phyloP scores from a whole-genome alignment of 768 basidiomycete genomes.

The Harrya chromipes region DNA sequence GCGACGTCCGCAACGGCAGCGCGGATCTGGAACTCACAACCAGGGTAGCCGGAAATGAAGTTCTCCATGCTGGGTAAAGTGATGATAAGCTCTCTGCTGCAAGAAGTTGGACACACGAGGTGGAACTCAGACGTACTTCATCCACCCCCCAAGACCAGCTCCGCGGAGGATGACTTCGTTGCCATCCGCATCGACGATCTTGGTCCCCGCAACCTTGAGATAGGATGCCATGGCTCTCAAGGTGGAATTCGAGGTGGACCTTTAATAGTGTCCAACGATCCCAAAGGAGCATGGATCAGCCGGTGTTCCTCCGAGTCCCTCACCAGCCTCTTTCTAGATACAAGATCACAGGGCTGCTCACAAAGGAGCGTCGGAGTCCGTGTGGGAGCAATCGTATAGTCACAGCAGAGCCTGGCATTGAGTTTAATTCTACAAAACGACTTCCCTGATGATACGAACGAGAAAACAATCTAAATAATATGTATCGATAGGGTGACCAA shows the following conservation, averaged over 20 bases:
- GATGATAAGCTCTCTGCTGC: conserved; percentile 1
- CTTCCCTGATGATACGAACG: conserved; percentile 4
- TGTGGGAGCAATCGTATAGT: too few relatives aligned
- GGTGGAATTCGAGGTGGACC: background rate
- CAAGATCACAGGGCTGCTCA: too few relatives aligned
- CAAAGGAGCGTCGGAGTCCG: too few relatives aligned
- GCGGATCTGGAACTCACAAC: conserved; percentile 78
- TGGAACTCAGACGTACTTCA: conserved; percentile 71
- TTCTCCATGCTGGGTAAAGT: conserved; percentile 60
- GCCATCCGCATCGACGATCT: conserved; percentile 55
- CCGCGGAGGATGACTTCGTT: conserved; percentile 62
- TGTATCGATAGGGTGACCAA: conserved; percentile 10
- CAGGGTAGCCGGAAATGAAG: conserved; percentile 77
- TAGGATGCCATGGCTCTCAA: conserved; percentile 36
- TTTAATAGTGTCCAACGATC: background rate
- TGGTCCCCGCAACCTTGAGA: conserved; percentile 55
- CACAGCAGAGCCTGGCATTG: too few relatives aligned
- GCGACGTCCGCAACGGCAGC: conserved; percentile 62
- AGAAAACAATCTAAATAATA: conserved; percentile 19
- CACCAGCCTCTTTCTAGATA: too few relatives aligned
- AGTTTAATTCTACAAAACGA: conserved; percentile 22
- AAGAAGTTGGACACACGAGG: conserved; percentile 3
- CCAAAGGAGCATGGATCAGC: too few relatives aligned
- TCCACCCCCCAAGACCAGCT: conserved; percentile 82
- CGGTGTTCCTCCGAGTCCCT: too few relatives aligned